These are phyloP conservation scores for Physcomitrellopsis africana DNA, from an alignment of 225 moss, liverwort and hornwort genomes.

Conservation along the genomic window DNA sequence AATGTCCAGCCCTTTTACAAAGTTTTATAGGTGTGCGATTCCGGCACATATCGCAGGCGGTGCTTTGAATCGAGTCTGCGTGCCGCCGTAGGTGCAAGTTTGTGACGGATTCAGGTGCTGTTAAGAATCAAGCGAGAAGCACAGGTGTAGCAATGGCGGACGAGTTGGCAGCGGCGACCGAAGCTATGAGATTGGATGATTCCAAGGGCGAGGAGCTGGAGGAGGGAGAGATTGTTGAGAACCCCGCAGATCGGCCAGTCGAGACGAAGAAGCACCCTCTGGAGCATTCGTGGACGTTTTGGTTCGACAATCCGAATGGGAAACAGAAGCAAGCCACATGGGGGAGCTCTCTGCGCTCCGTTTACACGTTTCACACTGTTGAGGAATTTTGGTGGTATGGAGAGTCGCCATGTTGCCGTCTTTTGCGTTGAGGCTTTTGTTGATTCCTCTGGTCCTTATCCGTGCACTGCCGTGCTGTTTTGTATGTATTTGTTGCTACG, in stretches of 20 bases:
- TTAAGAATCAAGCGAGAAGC: no score
- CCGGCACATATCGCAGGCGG: no score
- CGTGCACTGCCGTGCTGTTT: no score
- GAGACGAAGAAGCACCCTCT: conserved; percentile 65
- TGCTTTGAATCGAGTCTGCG: no score
- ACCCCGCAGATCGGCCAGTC: conserved; percentile 22
- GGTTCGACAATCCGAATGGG: conserved; percentile 84
- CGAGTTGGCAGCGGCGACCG: background rate
- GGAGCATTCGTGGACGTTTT: conserved; percentile 87
- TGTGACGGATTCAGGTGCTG: no score
- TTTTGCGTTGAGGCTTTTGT: background rate
- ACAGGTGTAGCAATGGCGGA: no score
- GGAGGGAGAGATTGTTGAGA: background rate
- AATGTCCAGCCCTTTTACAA: no score
- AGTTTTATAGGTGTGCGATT: no score
- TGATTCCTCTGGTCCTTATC: background rate
- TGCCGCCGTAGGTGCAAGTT: no score
- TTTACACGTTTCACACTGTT: conserved; percentile 82
- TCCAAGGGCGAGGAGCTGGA: background rate
- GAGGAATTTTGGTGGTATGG: conserved; percentile 91
- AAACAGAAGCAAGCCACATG: conserved; percentile 79
- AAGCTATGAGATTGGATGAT: conserved; percentile 17
- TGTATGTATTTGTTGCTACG: no score
- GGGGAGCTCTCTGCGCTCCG: conserved; percentile 78
- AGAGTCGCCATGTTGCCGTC: background rate